Conservation (phyloP, 805 yeast species). For the Starmerella potacharoeniae region DNA sequence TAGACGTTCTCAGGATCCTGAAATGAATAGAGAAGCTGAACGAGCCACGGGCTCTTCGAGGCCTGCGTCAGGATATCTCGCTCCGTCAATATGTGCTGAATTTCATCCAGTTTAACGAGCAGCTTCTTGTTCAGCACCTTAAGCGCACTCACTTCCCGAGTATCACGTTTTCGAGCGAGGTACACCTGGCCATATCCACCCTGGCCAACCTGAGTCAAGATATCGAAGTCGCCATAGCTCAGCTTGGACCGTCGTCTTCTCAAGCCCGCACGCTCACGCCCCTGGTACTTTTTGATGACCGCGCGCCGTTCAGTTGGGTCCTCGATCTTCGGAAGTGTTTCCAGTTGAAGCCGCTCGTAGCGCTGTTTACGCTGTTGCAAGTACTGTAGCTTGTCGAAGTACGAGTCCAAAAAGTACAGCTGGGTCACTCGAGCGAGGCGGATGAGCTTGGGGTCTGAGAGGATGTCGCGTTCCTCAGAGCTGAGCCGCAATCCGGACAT, state of each 20-base stretch:
- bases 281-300: conserved; percentile 68
- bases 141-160: conserved; percentile 89
- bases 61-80: conserved; percentile 87
- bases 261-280: conserved; percentile 71
- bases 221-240: conserved; percentile 87
- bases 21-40: conserved; percentile 83
- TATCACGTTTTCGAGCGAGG: conserved; percentile 84
- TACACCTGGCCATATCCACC: conserved; percentile 99
- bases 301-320: conserved; percentile 35
- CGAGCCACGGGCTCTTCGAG: conserved; percentile 92
- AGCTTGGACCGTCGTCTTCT: conserved; percentile 87
- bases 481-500: conserved; percentile 12
- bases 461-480: conserved; percentile 33
- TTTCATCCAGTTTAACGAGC: conserved; percentile 81
- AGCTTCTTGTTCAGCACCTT: conserved; percentile 82
- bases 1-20: conserved; percentile 85
- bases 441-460: conserved; percentile 64
- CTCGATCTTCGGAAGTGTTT: conserved; percentile 29
- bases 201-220: conserved; percentile 97
- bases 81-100: conserved; percentile 90
- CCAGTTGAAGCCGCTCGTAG: conserved; percentile 53
- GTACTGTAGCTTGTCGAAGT: conserved; percentile 91
- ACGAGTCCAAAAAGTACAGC: conserved; percentile 85
- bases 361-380: conserved; percentile 79
- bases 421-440: conserved; percentile 85